Base-by-base conservation (phyloP, 192 early-diverging fungal genomes). In the Coemansia sp. region DNA sequence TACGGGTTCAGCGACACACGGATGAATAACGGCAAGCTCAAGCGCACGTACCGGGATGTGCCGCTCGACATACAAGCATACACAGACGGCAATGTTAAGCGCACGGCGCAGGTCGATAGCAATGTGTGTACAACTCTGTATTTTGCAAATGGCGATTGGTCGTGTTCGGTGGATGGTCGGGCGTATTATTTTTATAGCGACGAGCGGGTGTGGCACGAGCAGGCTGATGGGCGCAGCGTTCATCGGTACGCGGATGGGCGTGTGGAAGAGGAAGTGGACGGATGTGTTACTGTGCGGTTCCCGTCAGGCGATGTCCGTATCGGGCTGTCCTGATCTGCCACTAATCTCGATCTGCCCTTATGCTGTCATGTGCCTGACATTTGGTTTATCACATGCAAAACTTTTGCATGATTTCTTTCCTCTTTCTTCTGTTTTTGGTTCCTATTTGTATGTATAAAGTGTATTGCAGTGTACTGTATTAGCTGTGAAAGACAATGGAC, bases 131-230 rank as follows among this genome's bases (percentile, higher is more conserved):
- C 12, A 35, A 79, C 76, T 32, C 61, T 79, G 52, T 79, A 64
- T 43, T 79, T 66, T 50, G 64, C 56, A 10, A 79, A 79, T 41
- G 76, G 76, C 54, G 76, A 79, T 57, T 79, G 76, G 76, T 65
- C 68, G 10, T 79, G 76, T 45, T 2, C n/a, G 24, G 16, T 64
- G 1, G 57, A 23, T n/a, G 53, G 18, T 5, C 48, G 29, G 32
- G 24, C 48, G 10, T 79, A 57, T 26, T 79, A 79, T 51, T 73
- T 64, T 27, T 79, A 79, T 32, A 52, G 67, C 49, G 52, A 61
- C 0, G 76, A 79, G 58, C 60, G 55, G 2, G 71, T 79, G n/a
- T 79, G 76, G 76, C 67, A 69, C n/a, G 53, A 69, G 43, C 71
- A 73, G 64, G n/a, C 50, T 7, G 48, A 22, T 1, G 55, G 19